Base-by-base conservation (phyloP, 2,329 filamentous ascomycete species). In the Aspergillus pseudoviridinutans region DNA sequence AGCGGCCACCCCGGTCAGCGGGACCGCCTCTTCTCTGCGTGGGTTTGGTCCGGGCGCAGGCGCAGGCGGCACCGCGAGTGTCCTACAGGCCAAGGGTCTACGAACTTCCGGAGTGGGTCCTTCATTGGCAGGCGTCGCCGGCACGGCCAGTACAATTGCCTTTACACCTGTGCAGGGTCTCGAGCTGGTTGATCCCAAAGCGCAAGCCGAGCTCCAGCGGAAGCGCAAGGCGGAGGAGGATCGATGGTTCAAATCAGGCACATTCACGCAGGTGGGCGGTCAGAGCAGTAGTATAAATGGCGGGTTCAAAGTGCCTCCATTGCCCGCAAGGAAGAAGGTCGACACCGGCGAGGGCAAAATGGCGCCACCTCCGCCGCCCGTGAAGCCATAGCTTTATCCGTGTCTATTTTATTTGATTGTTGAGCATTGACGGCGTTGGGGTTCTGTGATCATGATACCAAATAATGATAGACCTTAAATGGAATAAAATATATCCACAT, bases 141-240 rank as follows among this genome's bases (percentile, higher is more conserved):
- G 92, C 61, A 96, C 90, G 1, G 88, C 90, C 32, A 95, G 90
- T 66, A 92, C 88, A 51, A 85, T 99, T 65, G 90, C 92, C 0
- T 99, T 99, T 69, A 97, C 92, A 2, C 92, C 93, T 1, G 91
- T 96, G 17, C 94, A 97, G 71, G 94, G 94, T 1, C 81, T 99
- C 42, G 93, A 99, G 78, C 83, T 99, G 12, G 92, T 97, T 6
- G 93, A 97, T 72, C 94, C 94, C 24, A 96, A 94, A 79, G 85
- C 90, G 57, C 87, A 92, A 65, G 90, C 91, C 7, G 92, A 97
- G 78, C 83, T 96, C 72, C 92, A 84, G 70, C 84, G 91, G 66
- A 97, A 97, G 80, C 82, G 92, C 62, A 95, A 96, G 73, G 92
- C 91, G 0, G 94, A 97, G 62, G 91, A 96, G 71, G 93, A 97